These are phyloP conservation scores for Tylopilus sp. DNA, from an alignment of 1,284 basidiomycete species.

Conservation along the genomic window DNA sequence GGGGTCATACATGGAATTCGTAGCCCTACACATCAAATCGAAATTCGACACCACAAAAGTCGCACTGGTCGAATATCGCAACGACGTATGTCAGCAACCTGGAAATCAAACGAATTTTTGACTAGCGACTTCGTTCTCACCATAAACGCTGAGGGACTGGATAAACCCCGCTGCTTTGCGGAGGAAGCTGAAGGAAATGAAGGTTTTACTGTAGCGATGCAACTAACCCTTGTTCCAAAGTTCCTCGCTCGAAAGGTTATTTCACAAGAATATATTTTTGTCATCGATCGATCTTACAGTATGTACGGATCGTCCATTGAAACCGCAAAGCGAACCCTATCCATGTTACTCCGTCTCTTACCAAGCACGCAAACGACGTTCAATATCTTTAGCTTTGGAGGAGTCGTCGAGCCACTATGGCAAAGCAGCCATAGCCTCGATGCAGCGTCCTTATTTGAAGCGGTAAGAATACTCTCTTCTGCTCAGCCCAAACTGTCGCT, in stretches of 20 bases:
- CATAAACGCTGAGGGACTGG: conserved; percentile 57
- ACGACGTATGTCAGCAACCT: conserved; percentile 52
- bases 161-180: conserved; percentile 66
- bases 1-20: conserved; percentile 47
- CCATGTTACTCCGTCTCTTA: conserved; percentile 47
- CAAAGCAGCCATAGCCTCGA: conserved; percentile 46
- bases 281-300: conserved; percentile 56
- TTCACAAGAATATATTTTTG: conserved; percentile 56
- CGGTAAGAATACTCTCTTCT: conserved; percentile 48
- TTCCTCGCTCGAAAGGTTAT: conserved; percentile 51
- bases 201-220: conserved; percentile 56
- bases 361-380: conserved; percentile 46
- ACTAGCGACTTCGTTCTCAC: conserved; percentile 59
- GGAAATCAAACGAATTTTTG: conserved; percentile 53
- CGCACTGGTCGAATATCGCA: conserved; percentile 47
- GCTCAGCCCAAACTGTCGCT: neutral
- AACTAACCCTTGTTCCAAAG: conserved; percentile 63
- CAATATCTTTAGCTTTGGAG: conserved; percentile 66
- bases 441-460: conserved; percentile 44
- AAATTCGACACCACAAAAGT: conserved; percentile 44
- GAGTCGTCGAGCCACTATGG: conserved; percentile 48
- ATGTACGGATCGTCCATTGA: conserved; percentile 46
- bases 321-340: conserved; percentile 49
- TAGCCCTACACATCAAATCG: neutral
- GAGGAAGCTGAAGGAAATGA: conserved; percentile 1